These are phyloP conservation scores for Botrytis fabae DNA, from an alignment of 2,329 filamentous ascomycete genomes.

Conservation along the genomic window DNA sequence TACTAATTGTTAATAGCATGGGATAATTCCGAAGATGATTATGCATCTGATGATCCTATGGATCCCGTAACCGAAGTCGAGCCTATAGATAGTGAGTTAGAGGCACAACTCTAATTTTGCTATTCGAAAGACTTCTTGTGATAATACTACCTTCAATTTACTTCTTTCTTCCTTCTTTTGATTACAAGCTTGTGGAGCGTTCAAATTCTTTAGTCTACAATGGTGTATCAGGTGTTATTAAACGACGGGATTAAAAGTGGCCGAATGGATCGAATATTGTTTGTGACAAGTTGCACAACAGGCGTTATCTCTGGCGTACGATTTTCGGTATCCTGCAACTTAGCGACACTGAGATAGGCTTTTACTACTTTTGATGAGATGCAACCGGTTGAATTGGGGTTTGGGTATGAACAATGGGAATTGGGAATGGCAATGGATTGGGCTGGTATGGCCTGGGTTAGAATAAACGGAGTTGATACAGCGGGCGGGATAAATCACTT, in stretches of 20 bases:
- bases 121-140: constrained; percentile 16
- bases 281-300: not conserved
- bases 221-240: constrained; percentile 17
- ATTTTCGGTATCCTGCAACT: not conserved
- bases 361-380: constrained; percentile 15
- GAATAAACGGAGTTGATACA: constrained; percentile 10
- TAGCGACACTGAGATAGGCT: not conserved
- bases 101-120: constrained; percentile 30
- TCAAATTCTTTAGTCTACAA: constrained; percentile 7
- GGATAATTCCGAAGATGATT: constrained; percentile 40
- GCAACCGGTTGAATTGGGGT: constrained; percentile 10
- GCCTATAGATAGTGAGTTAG: constrained; percentile 43
- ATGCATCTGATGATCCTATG: constrained; percentile 55
- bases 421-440: constrained; percentile 1
- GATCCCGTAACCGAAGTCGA: constrained; percentile 52
- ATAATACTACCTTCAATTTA: not conserved
- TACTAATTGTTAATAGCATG: constrained; percentile 35
- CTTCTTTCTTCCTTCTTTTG: constrained; percentile 6
- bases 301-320: constrained; percentile 11
- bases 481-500: constrained; percentile 14
- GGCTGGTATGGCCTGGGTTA: not conserved
- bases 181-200: constrained; percentile 2
- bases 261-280: not conserved
- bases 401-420: constrained; percentile 18
- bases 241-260: not conserved